Evolutionary conservation across 164 flowering plant species (phyloP).

Genomic region (Kalanchoe fedtschenkoi): DNA sequence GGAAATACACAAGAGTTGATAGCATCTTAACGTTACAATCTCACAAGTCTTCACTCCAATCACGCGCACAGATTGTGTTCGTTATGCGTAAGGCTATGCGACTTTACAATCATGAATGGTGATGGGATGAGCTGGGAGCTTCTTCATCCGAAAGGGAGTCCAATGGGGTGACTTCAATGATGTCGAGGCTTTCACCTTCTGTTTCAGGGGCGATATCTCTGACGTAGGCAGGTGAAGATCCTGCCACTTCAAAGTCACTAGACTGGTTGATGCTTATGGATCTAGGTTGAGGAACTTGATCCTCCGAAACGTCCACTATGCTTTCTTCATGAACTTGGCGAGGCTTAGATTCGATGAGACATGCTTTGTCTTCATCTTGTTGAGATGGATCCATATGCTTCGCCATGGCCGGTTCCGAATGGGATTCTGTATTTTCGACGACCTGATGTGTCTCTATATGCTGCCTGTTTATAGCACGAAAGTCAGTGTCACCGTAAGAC

Average conservation of each 20-base stretch:
- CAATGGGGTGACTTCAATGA: neutral
- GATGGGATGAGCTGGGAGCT: neutral
- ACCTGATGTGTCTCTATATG: conserved; percentile 58
- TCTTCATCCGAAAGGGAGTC: neutral
- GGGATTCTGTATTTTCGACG: conserved; percentile 53
- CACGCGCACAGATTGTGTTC: too few species aligned
- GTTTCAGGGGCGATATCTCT: too few species aligned
- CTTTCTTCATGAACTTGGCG: conserved; percentile 35
- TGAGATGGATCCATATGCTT: conserved; percentile 73
- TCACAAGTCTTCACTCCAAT: too few species aligned
- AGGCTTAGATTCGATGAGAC: conserved; percentile 57
- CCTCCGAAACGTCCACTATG: conserved; percentile 28
- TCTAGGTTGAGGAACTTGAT: conserved; percentile 34
- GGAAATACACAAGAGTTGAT: too few species aligned
- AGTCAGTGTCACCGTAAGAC: neutral
- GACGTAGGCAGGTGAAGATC: conserved; percentile 16
- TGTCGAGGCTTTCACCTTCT: neutral
- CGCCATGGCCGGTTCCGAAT: conserved; percentile 37
- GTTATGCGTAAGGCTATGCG: too few species aligned
- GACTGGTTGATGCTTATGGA: conserved; percentile 57
- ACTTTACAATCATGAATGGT: conserved; percentile 2
- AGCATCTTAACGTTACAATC: too few species aligned
- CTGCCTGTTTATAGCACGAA: conserved; percentile 30
- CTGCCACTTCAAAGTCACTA: conserved; percentile 75
- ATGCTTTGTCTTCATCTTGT: conserved; percentile 85